Evolutionary conservation across 78 protist species (phyloP).

Genomic region (Dictyostelium capitatum): DNA sequence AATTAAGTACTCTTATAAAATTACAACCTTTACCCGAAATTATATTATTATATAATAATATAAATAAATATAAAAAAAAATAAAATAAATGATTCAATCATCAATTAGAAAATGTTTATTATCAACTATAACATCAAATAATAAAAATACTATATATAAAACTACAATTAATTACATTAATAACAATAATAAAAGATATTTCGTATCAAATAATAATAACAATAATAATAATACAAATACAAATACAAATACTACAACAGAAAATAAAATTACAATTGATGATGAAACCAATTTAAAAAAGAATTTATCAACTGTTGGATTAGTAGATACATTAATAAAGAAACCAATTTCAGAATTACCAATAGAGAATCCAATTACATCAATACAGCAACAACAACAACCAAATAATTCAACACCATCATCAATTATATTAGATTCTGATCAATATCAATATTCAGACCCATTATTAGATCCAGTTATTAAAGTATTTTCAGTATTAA

Average conservation of each 20-base stretch:
- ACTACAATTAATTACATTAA: background rate
- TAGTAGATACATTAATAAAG: conserved; percentile 4
- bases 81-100: conserved; percentile 23
- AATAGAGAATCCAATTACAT: background rate
- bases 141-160: background rate
- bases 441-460: conserved; percentile 21
- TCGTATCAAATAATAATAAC: background rate
- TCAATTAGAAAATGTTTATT: conserved; percentile 14
- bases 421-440: background rate
- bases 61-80: no score
- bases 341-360: background rate
- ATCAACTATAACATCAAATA: background rate
- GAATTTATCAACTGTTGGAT: background rate
- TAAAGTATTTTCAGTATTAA: conserved; percentile 72
- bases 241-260: background rate
- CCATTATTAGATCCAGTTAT: conserved; percentile 79
- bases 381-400: background rate
- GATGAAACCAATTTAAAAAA: background rate
- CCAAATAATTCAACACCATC: background rate
- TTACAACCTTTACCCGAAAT: no score
- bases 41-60: no score
- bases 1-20: no score
- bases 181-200: background rate
- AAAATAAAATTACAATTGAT: background rate
- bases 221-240: background rate